phyloP scores from a whole-genome alignment of 371 early-diverging fungal genomes.

The Haplosporangium sp. region DNA sequence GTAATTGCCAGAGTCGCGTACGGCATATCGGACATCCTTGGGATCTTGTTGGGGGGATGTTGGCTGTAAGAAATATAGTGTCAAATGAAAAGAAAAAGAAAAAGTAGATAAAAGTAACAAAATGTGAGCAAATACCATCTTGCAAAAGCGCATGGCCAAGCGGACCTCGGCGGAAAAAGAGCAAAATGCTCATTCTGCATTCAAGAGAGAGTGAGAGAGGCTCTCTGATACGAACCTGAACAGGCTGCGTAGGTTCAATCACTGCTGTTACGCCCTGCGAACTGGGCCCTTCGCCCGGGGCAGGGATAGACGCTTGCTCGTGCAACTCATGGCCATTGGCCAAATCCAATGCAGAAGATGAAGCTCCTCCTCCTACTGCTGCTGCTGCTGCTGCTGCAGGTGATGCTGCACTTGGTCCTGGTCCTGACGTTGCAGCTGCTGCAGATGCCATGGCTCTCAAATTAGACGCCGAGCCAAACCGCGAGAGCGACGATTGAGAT shows the following conservation, averaged over 20 bases:
- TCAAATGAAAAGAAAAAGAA: conserved; percentile 1
- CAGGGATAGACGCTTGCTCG: background rate
- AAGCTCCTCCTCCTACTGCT: background rate
- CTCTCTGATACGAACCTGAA: conserved; percentile 33
- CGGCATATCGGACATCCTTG: conserved; percentile 22
- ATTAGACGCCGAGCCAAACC: conserved; percentile 45
- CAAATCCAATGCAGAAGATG: conserved; percentile 3
- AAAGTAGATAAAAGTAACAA: background rate
- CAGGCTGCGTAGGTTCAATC: conserved; percentile 10
- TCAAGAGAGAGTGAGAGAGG: conserved; percentile 4
- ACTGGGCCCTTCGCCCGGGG: conserved; percentile 25
- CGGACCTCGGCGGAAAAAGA: background rate
- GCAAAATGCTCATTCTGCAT: conserved; percentile 7
- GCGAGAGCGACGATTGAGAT: conserved; percentile 13
- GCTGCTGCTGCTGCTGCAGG: conserved; percentile 18
- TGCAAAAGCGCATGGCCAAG: background rate
- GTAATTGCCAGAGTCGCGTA: conserved; percentile 49
- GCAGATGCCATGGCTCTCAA: conserved; percentile 33
- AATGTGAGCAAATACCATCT: conserved; percentile 10
- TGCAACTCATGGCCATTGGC: conserved; percentile 12
- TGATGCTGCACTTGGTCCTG: background rate
- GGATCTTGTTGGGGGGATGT: conserved; percentile 16
- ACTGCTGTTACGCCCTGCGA: conserved; percentile 18
- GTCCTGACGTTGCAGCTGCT: conserved; percentile 12
- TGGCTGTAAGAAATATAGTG: background rate